These are phyloP conservation scores for Solanum ossicruentum DNA, from an alignment of 257 asterid genomes.

Conservation along the genomic window DNA sequence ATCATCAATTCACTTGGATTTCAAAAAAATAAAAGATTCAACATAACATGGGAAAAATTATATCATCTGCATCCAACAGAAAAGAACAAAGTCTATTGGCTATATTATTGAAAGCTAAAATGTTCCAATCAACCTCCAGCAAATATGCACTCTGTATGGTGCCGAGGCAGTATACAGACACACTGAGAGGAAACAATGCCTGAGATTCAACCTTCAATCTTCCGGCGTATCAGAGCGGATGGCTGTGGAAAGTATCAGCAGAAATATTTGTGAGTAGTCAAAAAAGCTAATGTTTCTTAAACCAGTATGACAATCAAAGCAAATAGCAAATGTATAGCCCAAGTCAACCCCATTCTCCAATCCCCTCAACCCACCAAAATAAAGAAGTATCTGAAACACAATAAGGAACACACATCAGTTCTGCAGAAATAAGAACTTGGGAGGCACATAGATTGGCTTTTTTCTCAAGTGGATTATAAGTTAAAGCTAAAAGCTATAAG, in stretches of 20 bases:
- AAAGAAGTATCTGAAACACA: background rate
- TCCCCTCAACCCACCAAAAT: background rate
- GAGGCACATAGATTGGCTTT: too few species aligned
- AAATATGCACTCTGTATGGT: background rate
- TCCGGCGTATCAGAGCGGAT: conserved; percentile 23
- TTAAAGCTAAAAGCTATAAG: too few species aligned
- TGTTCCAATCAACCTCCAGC: background rate
- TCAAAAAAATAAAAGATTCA: background rate
- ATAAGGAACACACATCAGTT: background rate
- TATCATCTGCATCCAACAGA: background rate
- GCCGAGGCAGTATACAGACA: background rate
- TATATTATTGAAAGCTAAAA: background rate
- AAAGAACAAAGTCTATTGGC: background rate
- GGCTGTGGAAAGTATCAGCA: conserved; percentile 8
- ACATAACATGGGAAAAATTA: background rate
- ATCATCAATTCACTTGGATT: background rate
- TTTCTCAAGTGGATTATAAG: too few species aligned
- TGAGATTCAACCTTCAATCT: conserved; percentile 6
- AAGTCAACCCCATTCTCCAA: background rate
- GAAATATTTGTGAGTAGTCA: background rate
- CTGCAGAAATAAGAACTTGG: background rate
- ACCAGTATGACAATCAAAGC: background rate
- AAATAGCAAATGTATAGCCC: background rate
- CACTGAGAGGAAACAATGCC: background rate
- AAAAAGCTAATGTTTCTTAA: background rate